Base-by-base conservation (phyloP, 1,284 basidiomycete species). In the Lignosus rhinocerotis region DNA sequence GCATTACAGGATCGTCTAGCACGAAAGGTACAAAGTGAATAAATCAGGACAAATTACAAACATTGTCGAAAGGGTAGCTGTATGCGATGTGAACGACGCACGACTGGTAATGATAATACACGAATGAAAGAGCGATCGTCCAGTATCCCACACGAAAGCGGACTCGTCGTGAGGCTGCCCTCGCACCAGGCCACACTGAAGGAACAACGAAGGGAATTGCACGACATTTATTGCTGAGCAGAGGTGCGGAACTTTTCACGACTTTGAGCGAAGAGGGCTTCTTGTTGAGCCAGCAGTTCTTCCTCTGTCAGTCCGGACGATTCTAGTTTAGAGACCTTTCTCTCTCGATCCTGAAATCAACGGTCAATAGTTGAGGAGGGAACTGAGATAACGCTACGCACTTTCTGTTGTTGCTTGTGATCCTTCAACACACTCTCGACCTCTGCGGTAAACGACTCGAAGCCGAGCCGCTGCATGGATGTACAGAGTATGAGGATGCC, bases 351-450 rank as follows among this genome's bases (percentile, higher is more conserved):
- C 89, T 90, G 63, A 11, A 58, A 10, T 25, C 25, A 10, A 42
- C n/a, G 44, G 56, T 51, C 60, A 51, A 56, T 38, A 19, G 34
- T 33, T 56, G 43, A 65, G 46, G 16, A 31, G 41, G 47, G 33
- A 51, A 61, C 42, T 62, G 59, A 56, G n/a, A 41, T 43, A 45
- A 39, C 2, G 33, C 8, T 64, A 73, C 78, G 60, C 56, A 88
- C 94, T 84, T 96, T 98, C 72, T 93, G 91, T 63, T 94, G 90
- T 70, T 95, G 93, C 71, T 98, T 98, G 73, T 98, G 95, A 69
- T 98, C 96, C 69, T 93, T 88, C 56, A 97, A 78, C 25, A 98
- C 95, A 67, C 91, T 90, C 71, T 96, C 90, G 6, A 98, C 94
- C 67, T 98, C 95, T 14, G 85, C 77, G 17, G 88, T 88, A 73